Conservation (phyloP, 768 basidiomycete species). For the Boletus insuetus region DNA sequence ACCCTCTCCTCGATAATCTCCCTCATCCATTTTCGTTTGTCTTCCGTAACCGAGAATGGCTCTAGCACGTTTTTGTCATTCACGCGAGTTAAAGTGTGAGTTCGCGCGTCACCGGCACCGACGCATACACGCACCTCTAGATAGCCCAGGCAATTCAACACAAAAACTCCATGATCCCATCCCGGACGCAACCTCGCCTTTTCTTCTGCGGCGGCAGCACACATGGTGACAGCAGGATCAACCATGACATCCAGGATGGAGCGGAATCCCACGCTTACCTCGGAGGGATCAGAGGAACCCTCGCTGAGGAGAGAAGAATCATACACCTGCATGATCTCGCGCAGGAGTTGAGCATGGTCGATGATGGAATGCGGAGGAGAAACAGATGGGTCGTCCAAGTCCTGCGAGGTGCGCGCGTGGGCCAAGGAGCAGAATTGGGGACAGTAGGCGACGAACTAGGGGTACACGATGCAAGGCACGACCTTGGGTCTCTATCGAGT, state of each 20-base stretch:
- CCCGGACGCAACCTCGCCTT: conserved; percentile 50
- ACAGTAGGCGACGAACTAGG: conserved; percentile 40
- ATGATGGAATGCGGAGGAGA: conserved; percentile 76
- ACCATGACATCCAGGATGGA: conserved; percentile 78
- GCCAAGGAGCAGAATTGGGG: not conserved
- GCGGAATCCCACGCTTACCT: conserved; percentile 16
- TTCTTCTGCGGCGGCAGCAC: conserved; percentile 61
- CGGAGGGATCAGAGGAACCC: conserved; percentile 2
- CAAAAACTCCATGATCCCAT: conserved; percentile 84
- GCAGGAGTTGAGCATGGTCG: conserved; percentile 79
- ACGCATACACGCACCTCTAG: conserved; percentile 55
- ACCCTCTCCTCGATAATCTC: conserved; percentile 61
- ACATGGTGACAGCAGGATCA: conserved; percentile 81
- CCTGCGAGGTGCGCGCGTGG: conserved; percentile 35
- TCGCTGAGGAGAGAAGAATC: conserved; percentile 79
- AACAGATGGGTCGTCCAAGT: conserved; percentile 65
- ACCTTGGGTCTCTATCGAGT: conserved; percentile 83
- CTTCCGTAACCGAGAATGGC: conserved; percentile 62
- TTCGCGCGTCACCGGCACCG: not conserved
- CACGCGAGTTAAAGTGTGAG: not conserved
- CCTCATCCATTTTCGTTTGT: conserved; percentile 58
- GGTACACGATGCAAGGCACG: conserved; percentile 55
- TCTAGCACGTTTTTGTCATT: conserved; percentile 56
- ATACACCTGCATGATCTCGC: conserved; percentile 88
- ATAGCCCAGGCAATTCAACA: conserved; percentile 84